phyloP scores from a whole-genome alignment of 371 early-diverging fungal species.

The Rhizomucor pusillus region DNA sequence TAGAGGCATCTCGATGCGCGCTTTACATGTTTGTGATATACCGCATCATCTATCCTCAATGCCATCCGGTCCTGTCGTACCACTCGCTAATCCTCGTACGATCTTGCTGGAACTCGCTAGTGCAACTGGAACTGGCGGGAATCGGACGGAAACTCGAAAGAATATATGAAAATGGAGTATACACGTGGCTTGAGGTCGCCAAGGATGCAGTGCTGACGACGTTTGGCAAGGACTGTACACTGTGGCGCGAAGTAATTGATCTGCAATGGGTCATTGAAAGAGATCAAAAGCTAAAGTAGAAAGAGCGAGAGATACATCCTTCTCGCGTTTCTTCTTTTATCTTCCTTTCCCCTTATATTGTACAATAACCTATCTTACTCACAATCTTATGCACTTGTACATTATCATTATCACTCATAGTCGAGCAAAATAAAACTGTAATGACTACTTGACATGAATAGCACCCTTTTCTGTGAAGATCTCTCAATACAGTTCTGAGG shows the following conservation, averaged over 20 bases:
- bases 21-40: slow-evolving; percentile 66
- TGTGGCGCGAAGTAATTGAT: slow-evolving; percentile 48
- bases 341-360: no score
- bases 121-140: slow-evolving; percentile 45
- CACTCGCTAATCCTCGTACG: slow-evolving; percentile 67
- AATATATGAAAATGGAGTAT: slow-evolving; percentile 37
- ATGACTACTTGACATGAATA: no score
- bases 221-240: slow-evolving; percentile 33
- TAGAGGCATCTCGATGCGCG: slow-evolving; percentile 50
- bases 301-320: no score
- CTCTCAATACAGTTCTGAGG: no score
- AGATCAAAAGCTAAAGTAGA: slow-evolving; percentile 38
- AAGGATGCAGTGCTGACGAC: slow-evolving; percentile 21
- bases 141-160: slow-evolving; percentile 36
- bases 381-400: no score
- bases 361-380: no score
- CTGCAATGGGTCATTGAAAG: slow-evolving; percentile 49
- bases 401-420: no score
- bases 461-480: no score
- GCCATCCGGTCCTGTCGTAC: slow-evolving; percentile 65
- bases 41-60: slow-evolving; percentile 63
- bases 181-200: slow-evolving; percentile 42
- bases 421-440: no score
- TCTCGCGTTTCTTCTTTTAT: no score
- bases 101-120: slow-evolving; percentile 61